phyloP scores from a whole-genome alignment of 176 grass and related monocot species.

The Avena sativa region DNA sequence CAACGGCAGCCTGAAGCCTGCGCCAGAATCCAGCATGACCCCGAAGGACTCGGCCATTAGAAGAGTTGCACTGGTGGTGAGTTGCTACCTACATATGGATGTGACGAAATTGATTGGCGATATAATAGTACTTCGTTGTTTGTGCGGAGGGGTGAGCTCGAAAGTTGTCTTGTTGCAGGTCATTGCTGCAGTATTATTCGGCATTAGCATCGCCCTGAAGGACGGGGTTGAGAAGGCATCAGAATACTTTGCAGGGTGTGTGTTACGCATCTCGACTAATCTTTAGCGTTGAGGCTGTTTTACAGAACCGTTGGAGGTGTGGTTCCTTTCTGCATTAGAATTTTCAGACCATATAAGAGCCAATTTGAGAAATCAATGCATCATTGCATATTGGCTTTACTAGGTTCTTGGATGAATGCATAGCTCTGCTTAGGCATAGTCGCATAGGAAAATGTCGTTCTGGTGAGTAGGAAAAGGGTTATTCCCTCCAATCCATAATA shows the following conservation, averaged over 20 bases:
- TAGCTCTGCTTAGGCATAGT: neutral
- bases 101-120: neutral
- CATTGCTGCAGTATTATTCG: conserved; percentile 74
- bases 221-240: conserved; percentile 80
- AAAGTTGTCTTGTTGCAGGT: conserved; percentile 54
- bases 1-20: neutral
- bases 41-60: conserved; percentile 47
- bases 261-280: conserved; percentile 41
- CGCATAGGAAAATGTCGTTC: neutral
- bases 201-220: conserved; percentile 71
- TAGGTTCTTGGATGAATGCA: neutral
- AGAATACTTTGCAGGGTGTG: conserved; percentile 94
- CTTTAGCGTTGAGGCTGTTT: conserved; percentile 26
- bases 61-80: conserved; percentile 60
- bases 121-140: neutral
- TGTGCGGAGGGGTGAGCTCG: neutral
- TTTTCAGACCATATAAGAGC: conserved; percentile 1
- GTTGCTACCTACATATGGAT: neutral
- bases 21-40: neutral
- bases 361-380: conserved; percentile 13
- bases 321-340: conserved; percentile 8
- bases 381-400: neutral
- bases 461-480: neutral
- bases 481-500: too few relatives aligned
- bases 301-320: conserved; percentile 8